phyloP scores from a whole-genome alignment of 78 protist genomes.

The Speleostelium caveatum region DNA sequence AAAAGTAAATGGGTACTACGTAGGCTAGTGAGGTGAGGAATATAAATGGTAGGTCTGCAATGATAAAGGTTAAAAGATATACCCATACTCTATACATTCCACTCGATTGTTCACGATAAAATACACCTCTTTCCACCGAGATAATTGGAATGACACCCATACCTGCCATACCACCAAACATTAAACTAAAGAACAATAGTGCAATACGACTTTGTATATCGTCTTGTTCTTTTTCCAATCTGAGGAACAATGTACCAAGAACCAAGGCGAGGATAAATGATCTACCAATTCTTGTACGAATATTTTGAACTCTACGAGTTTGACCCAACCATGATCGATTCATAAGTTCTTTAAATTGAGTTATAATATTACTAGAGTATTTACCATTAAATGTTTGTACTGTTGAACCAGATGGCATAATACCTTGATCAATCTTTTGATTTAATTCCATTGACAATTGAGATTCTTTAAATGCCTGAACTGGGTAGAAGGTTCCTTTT shows the following conservation, averaged over 20 bases:
- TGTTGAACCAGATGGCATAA: conserved; percentile 48
- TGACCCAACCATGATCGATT: conserved; percentile 51
- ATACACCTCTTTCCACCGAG: conserved; percentile 71
- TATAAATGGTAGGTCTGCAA: conserved; percentile 50
- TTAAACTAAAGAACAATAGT: conserved; percentile 61
- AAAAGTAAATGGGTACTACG: conserved; percentile 50
- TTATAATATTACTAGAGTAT: conserved; percentile 11
- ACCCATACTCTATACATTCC: conserved; percentile 72
- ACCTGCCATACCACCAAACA: conserved; percentile 79
- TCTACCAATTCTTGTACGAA: conserved; percentile 58
- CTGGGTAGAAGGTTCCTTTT: conserved; percentile 25
- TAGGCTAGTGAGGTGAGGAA: conserved; percentile 43
- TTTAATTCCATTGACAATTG: conserved; percentile 3
- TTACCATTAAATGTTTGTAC: conserved; percentile 46
- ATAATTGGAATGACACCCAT: conserved; percentile 62
- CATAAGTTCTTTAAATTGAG: conserved; percentile 31
- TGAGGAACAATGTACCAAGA: conserved; percentile 65
- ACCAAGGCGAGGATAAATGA: conserved; percentile 53
- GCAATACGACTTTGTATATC: conserved; percentile 44
- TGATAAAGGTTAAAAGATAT: conserved; percentile 47
- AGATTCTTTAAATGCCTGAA: conserved; percentile 26
- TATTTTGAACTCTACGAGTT: conserved; percentile 40
- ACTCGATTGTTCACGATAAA: conserved; percentile 69
- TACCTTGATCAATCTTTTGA: conserved; percentile 34
- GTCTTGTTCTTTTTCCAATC: conserved; percentile 46